These are phyloP conservation scores for Cruciata laevipes DNA, from an alignment of 257 asterid genomes.

Conservation along the genomic window DNA sequence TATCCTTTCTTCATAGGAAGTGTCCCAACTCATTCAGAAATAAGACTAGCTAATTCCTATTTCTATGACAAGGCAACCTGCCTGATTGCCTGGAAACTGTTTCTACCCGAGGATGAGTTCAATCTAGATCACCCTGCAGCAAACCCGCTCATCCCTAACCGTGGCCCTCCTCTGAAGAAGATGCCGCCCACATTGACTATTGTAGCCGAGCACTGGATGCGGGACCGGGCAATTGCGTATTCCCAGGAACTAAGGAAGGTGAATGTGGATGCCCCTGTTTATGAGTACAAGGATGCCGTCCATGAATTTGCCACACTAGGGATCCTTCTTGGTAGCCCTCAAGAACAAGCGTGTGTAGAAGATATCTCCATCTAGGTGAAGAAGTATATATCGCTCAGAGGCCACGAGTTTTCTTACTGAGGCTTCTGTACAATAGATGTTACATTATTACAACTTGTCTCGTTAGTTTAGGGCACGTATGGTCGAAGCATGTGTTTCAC, in stretches of 20 bases:
- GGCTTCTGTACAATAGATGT: slow-evolving; percentile 11
- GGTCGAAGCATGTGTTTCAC: neutral
- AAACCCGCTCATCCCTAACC: slow-evolving; percentile 55
- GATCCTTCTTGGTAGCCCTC: slow-evolving; percentile 83
- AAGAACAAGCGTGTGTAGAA: slow-evolving; percentile 80
- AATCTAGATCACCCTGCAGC: slow-evolving; percentile 77
- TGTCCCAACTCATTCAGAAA: slow-evolving; percentile 79
- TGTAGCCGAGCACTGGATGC: slow-evolving; percentile 94
- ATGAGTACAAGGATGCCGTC: slow-evolving; percentile 82
- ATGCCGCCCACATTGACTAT: slow-evolving; percentile 94
- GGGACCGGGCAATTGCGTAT: slow-evolving; percentile 87
- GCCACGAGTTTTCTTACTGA: slow-evolving; percentile 87
- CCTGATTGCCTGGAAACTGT: slow-evolving; percentile 72
- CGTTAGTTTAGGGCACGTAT: slow-evolving; percentile 5
- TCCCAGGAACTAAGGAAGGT: slow-evolving; percentile 89
- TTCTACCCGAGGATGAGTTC: slow-evolving; percentile 70
- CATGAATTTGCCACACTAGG: slow-evolving; percentile 89
- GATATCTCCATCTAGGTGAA: slow-evolving; percentile 91
- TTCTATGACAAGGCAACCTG: slow-evolving; percentile 89
- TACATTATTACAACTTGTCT: neutral
- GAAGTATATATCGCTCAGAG: slow-evolving; percentile 80
- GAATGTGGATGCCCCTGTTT: slow-evolving; percentile 81
- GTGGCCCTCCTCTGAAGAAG: slow-evolving; percentile 63
- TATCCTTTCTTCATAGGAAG: slow-evolving; percentile 91
- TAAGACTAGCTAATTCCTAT: slow-evolving; percentile 76